Conservation (phyloP, 805 yeast genomes). For the Candida sphagnicola region DNA sequence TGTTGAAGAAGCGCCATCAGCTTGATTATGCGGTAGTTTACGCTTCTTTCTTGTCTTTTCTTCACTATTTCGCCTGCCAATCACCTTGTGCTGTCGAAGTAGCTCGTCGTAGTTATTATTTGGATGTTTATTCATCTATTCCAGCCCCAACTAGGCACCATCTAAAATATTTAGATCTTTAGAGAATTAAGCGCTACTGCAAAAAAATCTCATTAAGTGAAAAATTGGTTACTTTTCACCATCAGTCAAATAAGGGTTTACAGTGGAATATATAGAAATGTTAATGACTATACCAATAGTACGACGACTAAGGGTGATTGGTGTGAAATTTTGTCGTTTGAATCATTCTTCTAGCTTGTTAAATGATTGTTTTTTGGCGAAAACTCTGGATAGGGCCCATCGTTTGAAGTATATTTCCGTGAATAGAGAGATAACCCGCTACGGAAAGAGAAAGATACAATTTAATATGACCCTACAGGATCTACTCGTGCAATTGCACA, state of each 20-base stretch:
- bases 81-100: background rate
- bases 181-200: too few relatives aligned
- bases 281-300: background rate
- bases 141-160: background rate
- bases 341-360: background rate
- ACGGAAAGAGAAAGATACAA: slow-evolving; percentile 7
- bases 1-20: background rate
- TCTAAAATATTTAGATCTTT: too few relatives aligned
- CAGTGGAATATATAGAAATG: slow-evolving; percentile 1
- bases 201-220: too few relatives aligned
- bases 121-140: slow-evolving; percentile 3
- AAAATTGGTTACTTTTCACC: too few relatives aligned
- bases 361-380: background rate
- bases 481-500: slow-evolving; percentile 8
- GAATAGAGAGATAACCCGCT: slow-evolving; percentile 9
- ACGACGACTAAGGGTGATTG: slow-evolving; percentile 3
- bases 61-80: background rate
- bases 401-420: slow-evolving; percentile 12
- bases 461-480: slow-evolving; percentile 10
- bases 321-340: background rate
- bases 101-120: slow-evolving; percentile 7
- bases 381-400: slow-evolving; percentile 16
- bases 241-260: background rate
- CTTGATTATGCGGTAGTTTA: background rate
- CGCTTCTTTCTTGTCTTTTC: slow-evolving; percentile 5